phyloP scores from a whole-genome alignment of 73 alveolate species.

The Halteria grandinella region DNA sequence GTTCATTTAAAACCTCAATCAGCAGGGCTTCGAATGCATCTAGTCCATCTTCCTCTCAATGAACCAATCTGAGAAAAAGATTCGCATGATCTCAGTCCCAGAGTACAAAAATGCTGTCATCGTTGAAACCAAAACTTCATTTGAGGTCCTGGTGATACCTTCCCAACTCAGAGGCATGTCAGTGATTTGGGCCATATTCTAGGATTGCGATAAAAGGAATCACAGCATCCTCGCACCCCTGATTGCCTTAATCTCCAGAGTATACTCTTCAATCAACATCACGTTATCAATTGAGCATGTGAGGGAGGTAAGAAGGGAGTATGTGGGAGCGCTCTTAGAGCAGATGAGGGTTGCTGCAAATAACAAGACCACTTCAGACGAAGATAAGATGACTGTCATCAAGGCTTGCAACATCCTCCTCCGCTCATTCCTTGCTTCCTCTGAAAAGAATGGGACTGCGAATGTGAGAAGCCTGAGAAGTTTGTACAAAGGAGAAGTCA shows the following conservation, averaged over 20 bases:
- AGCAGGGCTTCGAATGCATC: slow-evolving; percentile 45
- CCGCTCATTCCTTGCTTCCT: slow-evolving; percentile 69
- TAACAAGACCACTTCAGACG: neutral
- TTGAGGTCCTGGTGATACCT: slow-evolving; percentile 26
- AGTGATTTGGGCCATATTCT: slow-evolving; percentile 34
- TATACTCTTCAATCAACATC: slow-evolving; percentile 22
- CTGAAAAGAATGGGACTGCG: slow-evolving; percentile 84
- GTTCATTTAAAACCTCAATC: too few relatives aligned
- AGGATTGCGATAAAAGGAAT: slow-evolving; percentile 39
- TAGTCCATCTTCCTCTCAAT: slow-evolving; percentile 21
- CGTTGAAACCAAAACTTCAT: neutral
- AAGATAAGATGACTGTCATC: slow-evolving; percentile 48
- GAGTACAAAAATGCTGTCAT: neutral
- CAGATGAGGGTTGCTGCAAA: neutral
- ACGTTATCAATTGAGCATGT: neutral
- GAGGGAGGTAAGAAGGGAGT: slow-evolving; percentile 2
- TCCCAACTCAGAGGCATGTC: slow-evolving; percentile 9
- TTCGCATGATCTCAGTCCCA: neutral
- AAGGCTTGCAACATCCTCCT: slow-evolving; percentile 61
- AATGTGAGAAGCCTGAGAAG: slow-evolving; percentile 67
- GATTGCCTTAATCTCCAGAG: slow-evolving; percentile 17
- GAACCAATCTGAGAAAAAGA: slow-evolving; percentile 19
- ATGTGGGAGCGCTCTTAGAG: neutral
- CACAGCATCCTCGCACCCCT: slow-evolving; percentile 4
- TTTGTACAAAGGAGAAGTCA: neutral